Percentiles rank a stretch among this genome's conserved stretches.
These are phyloP conservation scores for Ophiostoma angusticollis DNA, from an alignment of 2,329 filamentous ascomycete genomes.

Conservation along the genomic window DNA sequence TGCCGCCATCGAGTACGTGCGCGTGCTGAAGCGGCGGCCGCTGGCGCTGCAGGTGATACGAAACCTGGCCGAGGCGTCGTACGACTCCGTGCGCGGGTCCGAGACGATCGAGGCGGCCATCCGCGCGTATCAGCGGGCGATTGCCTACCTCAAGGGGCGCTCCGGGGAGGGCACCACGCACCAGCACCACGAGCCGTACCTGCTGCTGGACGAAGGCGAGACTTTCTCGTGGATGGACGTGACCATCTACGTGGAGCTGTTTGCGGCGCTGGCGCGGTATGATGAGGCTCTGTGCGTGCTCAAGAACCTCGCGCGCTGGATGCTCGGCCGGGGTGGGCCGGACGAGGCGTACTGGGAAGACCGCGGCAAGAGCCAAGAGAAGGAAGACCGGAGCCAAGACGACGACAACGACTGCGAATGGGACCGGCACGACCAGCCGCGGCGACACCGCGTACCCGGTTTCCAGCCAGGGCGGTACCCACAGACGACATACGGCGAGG, in stretches of 20 bases:
- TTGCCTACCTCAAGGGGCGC: slow-evolving; percentile 26
- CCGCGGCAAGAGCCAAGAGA: slow-evolving; percentile 39
- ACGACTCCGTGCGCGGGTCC: slow-evolving; percentile 35
- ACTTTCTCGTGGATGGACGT: slow-evolving; percentile 64
- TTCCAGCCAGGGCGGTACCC: slow-evolving; percentile 46
- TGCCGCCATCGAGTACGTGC: slow-evolving; percentile 44
- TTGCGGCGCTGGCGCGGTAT: slow-evolving; percentile 51
- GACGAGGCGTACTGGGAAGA: slow-evolving; percentile 68
- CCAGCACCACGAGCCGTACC: slow-evolving; percentile 5
- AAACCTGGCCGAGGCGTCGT: slow-evolving; percentile 43
- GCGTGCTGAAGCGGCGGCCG: slow-evolving; percentile 37
- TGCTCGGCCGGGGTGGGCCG: slow-evolving; percentile 51
- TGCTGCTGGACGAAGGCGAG: slow-evolving; percentile 21
- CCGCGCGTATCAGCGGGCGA: slow-evolving; percentile 34
- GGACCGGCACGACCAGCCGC: slow-evolving; percentile 54
- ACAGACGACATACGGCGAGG: slow-evolving; percentile 51
- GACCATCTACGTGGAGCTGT: slow-evolving; percentile 73
- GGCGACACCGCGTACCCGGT: slow-evolving; percentile 48
- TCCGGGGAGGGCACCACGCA: slow-evolving; percentile 18
- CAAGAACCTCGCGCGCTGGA: slow-evolving; percentile 65
- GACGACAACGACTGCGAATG: slow-evolving; percentile 73
- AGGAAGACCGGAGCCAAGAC: slow-evolving; percentile 45
- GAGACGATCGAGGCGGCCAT: slow-evolving; percentile 30
- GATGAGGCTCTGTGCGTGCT: slow-evolving; percentile 54
- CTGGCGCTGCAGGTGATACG: slow-evolving; percentile 42